Evolutionary conservation across 371 early-diverging fungal genomes (phyloP), one percentile per base, ranked within the genome.

Genomic region (Saksenaea vasiformis): DNA sequence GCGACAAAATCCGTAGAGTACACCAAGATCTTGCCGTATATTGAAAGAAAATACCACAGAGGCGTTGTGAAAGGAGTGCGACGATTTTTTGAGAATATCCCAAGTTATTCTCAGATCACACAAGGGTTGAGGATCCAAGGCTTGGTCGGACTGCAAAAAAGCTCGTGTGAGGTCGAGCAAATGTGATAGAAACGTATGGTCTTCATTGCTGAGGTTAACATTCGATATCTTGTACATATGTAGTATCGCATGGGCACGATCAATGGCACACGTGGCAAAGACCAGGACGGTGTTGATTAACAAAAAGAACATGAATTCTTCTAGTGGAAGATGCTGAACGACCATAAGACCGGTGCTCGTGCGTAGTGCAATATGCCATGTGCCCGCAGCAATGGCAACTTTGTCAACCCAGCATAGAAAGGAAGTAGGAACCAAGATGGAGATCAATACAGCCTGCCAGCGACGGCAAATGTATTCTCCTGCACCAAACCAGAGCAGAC

Each of bases 1-100:
- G 28, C 89, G 80, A 60, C 87, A 89, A 56, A 87, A 85, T 1
- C 79, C 86, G 64, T 89, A 89, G 10, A 89, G 73, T 0, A 80
- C 71, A 19, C 80, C 73, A 0, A 87, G 58, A 54, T 86, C 86
- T 62, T 81, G 79, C 14, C 86, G 79, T 5, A 82, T 58, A 19
- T 78, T 53, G 27, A 60, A 55, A n/a, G 84, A 73, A 58, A 83
- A 86, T 0, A 84, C 78, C 15, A 67, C 76, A 8, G 85, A 83
- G 0, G 87, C 87, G 1, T 80, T 70, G 43, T 78, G 66, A 66
- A 88, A 88, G 0, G 88, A 87, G 15, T 67, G 68, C n/a, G 85
- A 85, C 0, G 83, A 79, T 17, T 69, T n/a, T 2, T 58, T 54
- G 3, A 82, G 61, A 17, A 79, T 77, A 31, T 34, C 36, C 73